Conservation (phyloP, 768 basidiomycete genomes). For the Leccinum incarnatum region DNA sequence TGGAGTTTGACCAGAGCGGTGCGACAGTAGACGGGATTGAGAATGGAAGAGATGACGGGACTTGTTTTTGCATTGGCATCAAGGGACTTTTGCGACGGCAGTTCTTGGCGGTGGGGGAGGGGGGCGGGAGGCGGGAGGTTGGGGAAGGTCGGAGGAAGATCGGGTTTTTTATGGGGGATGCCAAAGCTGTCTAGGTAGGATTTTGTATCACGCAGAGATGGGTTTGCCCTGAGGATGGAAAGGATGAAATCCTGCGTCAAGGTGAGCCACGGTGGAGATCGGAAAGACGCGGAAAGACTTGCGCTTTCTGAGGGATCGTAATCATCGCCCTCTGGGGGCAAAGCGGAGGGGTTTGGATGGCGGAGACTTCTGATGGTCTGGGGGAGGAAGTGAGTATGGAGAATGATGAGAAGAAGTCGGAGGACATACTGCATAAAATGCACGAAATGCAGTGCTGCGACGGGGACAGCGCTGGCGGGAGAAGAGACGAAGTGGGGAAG, state of each 20-base stretch:
- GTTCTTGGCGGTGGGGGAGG: slow-evolving; percentile 9
- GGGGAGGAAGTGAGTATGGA: slow-evolving; percentile 20
- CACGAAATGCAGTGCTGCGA: slow-evolving; percentile 43
- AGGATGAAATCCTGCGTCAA: slow-evolving; percentile 85
- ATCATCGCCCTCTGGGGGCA: slow-evolving; percentile 24
- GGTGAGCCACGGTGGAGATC: slow-evolving; percentile 10
- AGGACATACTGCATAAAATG: slow-evolving; percentile 54
- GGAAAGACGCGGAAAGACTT: slow-evolving; percentile 14
- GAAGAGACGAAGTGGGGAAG: slow-evolving; percentile 21
- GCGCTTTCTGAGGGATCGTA: slow-evolving; percentile 48
- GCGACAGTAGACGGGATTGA: slow-evolving; percentile 80
- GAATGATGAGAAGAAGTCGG: neutral
- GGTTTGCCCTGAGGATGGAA: slow-evolving; percentile 89
- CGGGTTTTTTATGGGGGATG: slow-evolving; percentile 42
- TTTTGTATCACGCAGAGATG: slow-evolving; percentile 86
- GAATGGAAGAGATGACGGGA: slow-evolving; percentile 65
- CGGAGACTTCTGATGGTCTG: slow-evolving; percentile 34
- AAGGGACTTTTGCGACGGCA: slow-evolving; percentile 26
- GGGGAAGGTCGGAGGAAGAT: slow-evolving; percentile 22
- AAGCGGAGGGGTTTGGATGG: slow-evolving; percentile 3
- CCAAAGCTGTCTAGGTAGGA: slow-evolving; percentile 93
- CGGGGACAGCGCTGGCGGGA: slow-evolving; percentile 30
- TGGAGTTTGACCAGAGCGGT: slow-evolving; percentile 97
- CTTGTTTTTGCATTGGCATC: slow-evolving; percentile 39
- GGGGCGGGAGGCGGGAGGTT: slow-evolving; percentile 25